Base-by-base conservation (phyloP, 169 alveolate genomes). In the Theileria sp. region DNA sequence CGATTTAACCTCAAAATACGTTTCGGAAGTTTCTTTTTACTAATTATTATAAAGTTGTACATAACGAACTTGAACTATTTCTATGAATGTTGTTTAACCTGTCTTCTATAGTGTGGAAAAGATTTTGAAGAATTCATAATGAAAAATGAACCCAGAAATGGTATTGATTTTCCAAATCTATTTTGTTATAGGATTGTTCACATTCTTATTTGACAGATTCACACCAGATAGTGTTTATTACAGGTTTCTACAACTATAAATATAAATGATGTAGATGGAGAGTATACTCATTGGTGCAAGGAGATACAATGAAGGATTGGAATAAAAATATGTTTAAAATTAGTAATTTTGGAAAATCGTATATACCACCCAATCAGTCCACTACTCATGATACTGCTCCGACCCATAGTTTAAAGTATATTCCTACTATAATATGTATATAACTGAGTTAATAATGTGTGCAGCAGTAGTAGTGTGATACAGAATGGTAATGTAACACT, bases 211-310 rank as follows among this genome's bases (percentile, higher is more conserved):
- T 44, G 86, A 76, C 19, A 69, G 50, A 3, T 13, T 9, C 30
- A 72, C 90, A 19, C 79, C 83, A n/a, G 90, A 84, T 34, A 72
- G 75, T 26, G 75, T 84, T 7, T 84, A 84, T 81, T 84, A 84
- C 82, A 75, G 79, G 81, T 75, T 65, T 25, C 23, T 13, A 36
- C 19, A 28, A 28, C 61, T n/a, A 15, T n/a, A 71, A 32, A 23
- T 71, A 44, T 38, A 51, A 28, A 75, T 75, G 23, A 3, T n/a
- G 15, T 70, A 56, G 90, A 13, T 84, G 90, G 90, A 77, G 80
- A 44, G 90, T 84, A 36, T 84, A 84, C 67, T 84, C 90, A 17
- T 67, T 84, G 26, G 21, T 76, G 17, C 90, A 77, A 58, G 87
- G 87, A 19, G 90, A 84, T 44, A 28, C 51, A 0, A 64, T 67